Evolutionary conservation across 164 flowering plant species (phyloP).

Genomic region (Santalum album): DNA sequence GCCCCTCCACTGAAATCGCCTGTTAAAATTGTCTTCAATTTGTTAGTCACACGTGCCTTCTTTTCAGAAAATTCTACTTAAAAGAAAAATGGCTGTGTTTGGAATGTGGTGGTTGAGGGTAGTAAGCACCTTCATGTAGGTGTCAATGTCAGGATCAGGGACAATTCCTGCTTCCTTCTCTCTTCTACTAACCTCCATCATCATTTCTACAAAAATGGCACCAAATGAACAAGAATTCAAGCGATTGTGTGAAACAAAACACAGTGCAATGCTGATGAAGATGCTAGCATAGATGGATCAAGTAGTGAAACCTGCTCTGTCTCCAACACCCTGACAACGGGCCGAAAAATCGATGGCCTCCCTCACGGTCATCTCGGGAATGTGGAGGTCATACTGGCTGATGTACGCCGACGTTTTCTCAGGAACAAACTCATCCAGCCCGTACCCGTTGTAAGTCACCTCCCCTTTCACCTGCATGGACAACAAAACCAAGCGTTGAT

Average conservation of each 20-base stretch:
- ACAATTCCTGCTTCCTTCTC: slow-evolving; percentile 47
- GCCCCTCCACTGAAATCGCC: slow-evolving; percentile 52
- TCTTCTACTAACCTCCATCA: slow-evolving; percentile 38
- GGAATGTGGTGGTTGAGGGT: background rate
- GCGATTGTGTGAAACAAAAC: no score
- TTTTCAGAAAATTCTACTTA: no score
- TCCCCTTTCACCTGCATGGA: slow-evolving; percentile 39
- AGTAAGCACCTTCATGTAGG: slow-evolving; percentile 49
- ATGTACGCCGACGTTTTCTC: slow-evolving; percentile 59
- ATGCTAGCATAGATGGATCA: no score
- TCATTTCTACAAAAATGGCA: slow-evolving; percentile 29
- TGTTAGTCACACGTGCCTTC: background rate
- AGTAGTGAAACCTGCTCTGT: slow-evolving; percentile 25
- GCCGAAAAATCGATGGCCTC: slow-evolving; percentile 62
- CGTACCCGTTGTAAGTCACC: slow-evolving; percentile 46
- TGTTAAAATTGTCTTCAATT: slow-evolving; percentile 13
- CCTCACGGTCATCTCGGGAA: slow-evolving; percentile 57
- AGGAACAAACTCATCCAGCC: slow-evolving; percentile 53
- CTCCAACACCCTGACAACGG: slow-evolving; percentile 52
- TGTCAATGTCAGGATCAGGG: slow-evolving; percentile 44
- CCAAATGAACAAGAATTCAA: no score
- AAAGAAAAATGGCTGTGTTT: background rate
- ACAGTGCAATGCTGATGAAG: no score
- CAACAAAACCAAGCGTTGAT: no score
- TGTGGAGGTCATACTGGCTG: slow-evolving; percentile 54